These are phyloP conservation scores for Dunaliella sp. DNA, from an alignment of 139 green algal genomes.

Conservation along the genomic window DNA sequence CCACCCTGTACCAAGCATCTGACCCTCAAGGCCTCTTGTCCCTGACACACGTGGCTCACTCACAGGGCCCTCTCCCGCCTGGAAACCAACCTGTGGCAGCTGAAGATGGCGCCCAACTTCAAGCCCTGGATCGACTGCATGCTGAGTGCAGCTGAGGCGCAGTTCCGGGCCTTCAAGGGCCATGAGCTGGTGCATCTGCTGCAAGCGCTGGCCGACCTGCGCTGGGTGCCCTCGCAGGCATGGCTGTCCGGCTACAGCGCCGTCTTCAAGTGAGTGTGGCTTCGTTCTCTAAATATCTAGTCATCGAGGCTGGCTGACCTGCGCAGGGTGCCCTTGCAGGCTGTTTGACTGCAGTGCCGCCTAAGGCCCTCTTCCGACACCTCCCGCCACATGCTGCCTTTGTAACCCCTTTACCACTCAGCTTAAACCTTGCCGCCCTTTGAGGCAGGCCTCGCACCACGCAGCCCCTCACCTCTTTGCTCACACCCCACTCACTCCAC, in stretches of 20 bases:
- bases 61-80: conserved; percentile 16
- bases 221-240: conserved; percentile 18
- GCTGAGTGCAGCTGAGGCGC: conserved; percentile 1
- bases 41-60: not conserved
- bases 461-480: no score
- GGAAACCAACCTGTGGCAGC: conserved; percentile 10
- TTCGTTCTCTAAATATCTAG: no score
- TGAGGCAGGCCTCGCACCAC: no score
- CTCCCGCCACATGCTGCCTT: no score
- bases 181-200: conserved; percentile 37
- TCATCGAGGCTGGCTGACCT: conserved; percentile 24
- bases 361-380: no score
- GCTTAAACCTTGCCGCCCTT: no score
- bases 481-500: no score
- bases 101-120: conserved; percentile 28
- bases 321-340: conserved; percentile 14
- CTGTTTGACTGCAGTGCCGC: conserved; percentile 4
- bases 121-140: conserved; percentile 21
- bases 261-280: conserved; percentile 14
- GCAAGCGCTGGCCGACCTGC: conserved; percentile 22
- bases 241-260: conserved; percentile 16
- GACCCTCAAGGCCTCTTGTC: no score
- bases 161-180: conserved; percentile 1
- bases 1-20: conserved; percentile 16
- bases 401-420: no score